A percentile compares a stretch with the other conserved stretches of the same genome.
These are phyloP conservation scores for Yamadazyma paraphyllophila DNA, from an alignment of 805 yeast genomes.

Conservation along the genomic window DNA sequence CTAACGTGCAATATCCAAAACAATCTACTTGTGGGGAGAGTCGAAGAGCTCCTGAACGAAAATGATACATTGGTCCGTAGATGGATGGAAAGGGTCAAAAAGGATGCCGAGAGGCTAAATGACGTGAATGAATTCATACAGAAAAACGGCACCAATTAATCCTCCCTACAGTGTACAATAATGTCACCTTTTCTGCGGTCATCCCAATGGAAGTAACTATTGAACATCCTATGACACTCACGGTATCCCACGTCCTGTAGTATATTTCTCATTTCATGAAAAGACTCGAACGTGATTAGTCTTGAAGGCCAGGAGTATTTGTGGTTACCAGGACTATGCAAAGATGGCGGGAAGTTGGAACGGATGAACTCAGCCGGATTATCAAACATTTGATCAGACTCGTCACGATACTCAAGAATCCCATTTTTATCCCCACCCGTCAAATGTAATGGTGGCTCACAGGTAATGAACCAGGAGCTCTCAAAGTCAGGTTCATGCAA, in stretches of 20 bases:
- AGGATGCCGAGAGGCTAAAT: conserved; percentile 62
- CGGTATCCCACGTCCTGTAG: conserved; percentile 43
- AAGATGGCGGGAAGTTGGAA: conserved; percentile 44
- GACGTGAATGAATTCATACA: conserved; percentile 36
- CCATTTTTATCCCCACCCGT: conserved; percentile 14
- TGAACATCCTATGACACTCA: conserved; percentile 60
- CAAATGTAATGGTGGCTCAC: conserved; percentile 81
- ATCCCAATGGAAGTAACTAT: conserved; percentile 86
- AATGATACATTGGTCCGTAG: conserved; percentile 49
- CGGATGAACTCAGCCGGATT: conserved; percentile 59
- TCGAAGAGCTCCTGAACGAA: conserved; percentile 43
- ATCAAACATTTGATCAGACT: conserved; percentile 79
- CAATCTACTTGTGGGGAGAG: conserved; percentile 41
- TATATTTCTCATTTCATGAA: conserved; percentile 44
- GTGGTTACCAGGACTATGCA: conserved; percentile 4
- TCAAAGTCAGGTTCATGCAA: conserved; percentile 55
- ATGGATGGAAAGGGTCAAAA: conserved; percentile 42
- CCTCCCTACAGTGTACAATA: conserved; percentile 48
- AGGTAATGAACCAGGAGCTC: conserved; percentile 72
- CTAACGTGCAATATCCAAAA: conserved; percentile 58
- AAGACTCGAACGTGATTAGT: conserved; percentile 66
- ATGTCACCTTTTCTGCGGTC: conserved; percentile 74
- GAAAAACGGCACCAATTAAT: neutral
- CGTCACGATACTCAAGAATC: conserved; percentile 64
- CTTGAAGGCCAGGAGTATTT: conserved; percentile 62